Base-by-base conservation (phyloP, 2,329 filamentous ascomycete genomes). In the Hymenoscyphus scutula region DNA sequence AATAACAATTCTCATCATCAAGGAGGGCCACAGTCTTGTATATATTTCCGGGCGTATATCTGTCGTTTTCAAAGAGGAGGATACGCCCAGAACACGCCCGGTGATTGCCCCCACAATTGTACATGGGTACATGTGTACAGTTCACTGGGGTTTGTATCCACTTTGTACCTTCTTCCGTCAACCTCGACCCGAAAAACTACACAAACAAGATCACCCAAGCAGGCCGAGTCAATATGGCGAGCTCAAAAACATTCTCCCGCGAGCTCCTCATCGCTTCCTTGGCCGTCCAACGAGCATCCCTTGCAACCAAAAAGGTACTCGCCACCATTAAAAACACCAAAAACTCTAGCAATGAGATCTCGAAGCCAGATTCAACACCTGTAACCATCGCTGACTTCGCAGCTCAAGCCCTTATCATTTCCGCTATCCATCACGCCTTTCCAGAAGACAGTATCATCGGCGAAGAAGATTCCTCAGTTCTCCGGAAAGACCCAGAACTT, bases 351-450 rank as follows among this genome's bases (percentile, higher is more conserved):
- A 77, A 61, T 78, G 77, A 25, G 15, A 76, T 86, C 59, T 79
- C 81, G 69, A 88, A 88, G 71, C 77, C 77, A 61, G 85, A 88
- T 71, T 76, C 79, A 56, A 82, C 81, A 0, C 85, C 85, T 27
- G 86, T 89, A 58, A 88, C 86, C 0, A 80, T 86, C 41, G 85
- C 84, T 63, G 85, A 88, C 71, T 87, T 88, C 70, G 85, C 83
- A 48, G 82, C 83, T 1, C 85, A 89, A 72, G 84, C 85, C 10
- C 76, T 88, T 38, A 79, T 89, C 68, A 87, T 87, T 68, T 77
- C 77, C 61, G 80, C 82, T 30, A 75, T 88, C 54, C 83, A 81
- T 69, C 73, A 74, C 30, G 77, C 74, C 55, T 87, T 85, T 67
- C 84, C 84, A 0, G 65, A 74, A 2, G 85, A 88, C 67, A 70